These are phyloP conservation scores for Paraleonurus japonicus DNA, from an alignment of 257 asterid species.

Conservation along the genomic window DNA sequence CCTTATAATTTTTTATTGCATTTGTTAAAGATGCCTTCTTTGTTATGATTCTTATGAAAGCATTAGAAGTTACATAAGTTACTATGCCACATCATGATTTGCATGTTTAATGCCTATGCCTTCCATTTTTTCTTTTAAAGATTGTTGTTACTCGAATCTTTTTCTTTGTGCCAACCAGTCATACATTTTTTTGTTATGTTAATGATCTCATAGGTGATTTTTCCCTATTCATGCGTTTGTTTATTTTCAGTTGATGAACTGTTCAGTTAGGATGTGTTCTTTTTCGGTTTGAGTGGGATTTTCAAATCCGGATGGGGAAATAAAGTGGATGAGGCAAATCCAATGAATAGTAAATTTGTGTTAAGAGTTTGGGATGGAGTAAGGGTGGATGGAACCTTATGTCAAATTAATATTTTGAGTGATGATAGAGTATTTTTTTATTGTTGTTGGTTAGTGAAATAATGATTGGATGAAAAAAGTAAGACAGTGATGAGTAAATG, in stretches of 20 bases:
- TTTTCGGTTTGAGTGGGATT: too few species aligned
- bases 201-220: conserved; percentile 12
- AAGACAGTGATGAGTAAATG: too few species aligned
- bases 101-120: neutral
- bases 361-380: too few species aligned
- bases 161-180: neutral
- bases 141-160: conserved; percentile 3
- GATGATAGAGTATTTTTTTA: too few species aligned
- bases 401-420: too few species aligned
- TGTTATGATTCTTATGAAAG: neutral
- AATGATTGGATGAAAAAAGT: too few species aligned
- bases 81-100: conserved; percentile 2
- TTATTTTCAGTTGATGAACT: conserved; percentile 14
- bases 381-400: too few species aligned
- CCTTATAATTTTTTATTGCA: neutral
- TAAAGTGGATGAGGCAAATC: too few species aligned
- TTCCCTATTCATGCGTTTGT: neutral
- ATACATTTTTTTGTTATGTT: neutral
- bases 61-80: conserved; percentile 7
- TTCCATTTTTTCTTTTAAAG: conserved; percentile 5
- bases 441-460: too few species aligned
- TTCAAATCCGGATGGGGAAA: too few species aligned
- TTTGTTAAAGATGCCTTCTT: neutral
- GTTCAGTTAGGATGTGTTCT: too few species aligned
- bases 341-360: too few species aligned